A percentile compares a stretch with the other conserved stretches of the same genome.
These are phyloP conservation scores for Westerdykella sp. DNA, from an alignment of 2,329 filamentous ascomycete species.

Conservation along the genomic window DNA sequence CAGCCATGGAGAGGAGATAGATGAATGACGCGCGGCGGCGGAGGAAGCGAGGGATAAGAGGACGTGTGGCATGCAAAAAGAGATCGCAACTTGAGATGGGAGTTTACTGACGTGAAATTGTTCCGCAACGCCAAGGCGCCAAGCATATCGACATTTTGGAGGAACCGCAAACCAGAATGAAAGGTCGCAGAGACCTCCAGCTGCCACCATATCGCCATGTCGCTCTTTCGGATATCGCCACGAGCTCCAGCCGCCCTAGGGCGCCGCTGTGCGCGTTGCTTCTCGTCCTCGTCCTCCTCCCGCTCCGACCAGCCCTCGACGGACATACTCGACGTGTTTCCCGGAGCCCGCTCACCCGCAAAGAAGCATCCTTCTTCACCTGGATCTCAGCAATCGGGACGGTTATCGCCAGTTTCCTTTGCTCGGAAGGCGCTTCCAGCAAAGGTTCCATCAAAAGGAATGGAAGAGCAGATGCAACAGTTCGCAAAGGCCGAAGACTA, in stretches of 20 bases:
- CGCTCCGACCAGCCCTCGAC: constrained; percentile 5
- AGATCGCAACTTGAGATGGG: constrained; percentile 2
- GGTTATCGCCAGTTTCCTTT: constrained; percentile 8
- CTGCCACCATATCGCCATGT: constrained; percentile 12
- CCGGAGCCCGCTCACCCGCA: constrained; percentile 3
- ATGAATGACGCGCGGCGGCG: constrained; percentile 8
- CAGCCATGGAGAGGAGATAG: constrained; percentile 10
- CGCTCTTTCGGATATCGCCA: constrained; percentile 12
- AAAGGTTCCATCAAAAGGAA: constrained; percentile 1
- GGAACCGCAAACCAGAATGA: not conserved
- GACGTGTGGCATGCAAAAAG: constrained; percentile 5
- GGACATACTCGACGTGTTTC: constrained; percentile 19
- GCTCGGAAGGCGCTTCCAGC: constrained; percentile 11
- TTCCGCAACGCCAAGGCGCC: constrained; percentile 10
- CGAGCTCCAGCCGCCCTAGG: constrained; percentile 7
- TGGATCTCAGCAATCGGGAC: constrained; percentile 1
- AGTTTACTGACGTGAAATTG: constrained; percentile 14
- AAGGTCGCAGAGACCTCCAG: not conserved
- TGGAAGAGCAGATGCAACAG: constrained; percentile 20
- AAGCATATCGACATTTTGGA: not conserved
- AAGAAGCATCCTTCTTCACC: not conserved
- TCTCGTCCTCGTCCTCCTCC: constrained; percentile 13
- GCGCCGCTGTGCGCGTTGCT: constrained; percentile 15
- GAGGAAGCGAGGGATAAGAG: constrained; percentile 5
- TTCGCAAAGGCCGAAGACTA: constrained; percentile 42